phyloP scores from a whole-genome alignment of 192 early-diverging fungal species.

The Paraglomus occultum region DNA sequence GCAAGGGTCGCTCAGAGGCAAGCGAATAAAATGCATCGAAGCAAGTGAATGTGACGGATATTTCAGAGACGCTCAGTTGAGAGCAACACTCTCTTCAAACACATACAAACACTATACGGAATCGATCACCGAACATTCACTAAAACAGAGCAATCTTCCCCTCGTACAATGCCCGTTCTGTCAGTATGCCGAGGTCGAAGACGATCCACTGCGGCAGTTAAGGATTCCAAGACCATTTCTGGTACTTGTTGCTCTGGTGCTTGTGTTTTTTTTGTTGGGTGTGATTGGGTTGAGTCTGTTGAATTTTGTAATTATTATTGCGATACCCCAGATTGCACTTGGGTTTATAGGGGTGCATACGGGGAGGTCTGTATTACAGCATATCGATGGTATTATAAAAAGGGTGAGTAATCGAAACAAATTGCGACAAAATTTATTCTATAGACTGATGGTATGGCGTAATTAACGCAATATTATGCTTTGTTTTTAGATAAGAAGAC shows the following conservation, averaged over 20 bases:
- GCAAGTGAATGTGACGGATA: constrained; percentile 33
- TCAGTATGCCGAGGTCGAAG: constrained; percentile 40
- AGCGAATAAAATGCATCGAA: constrained; percentile 35
- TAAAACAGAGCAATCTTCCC: constrained; percentile 12
- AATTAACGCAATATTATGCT: constrained; percentile 17
- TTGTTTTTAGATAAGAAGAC: constrained; percentile 29
- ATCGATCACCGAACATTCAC: constrained; percentile 30
- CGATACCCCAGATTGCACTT: constrained; percentile 22
- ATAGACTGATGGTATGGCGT: no score
- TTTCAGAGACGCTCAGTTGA: constrained; percentile 20
- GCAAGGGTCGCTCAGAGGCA: constrained; percentile 40
- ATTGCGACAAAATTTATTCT: no score
- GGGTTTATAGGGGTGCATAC: constrained; percentile 14
- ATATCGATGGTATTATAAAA: constrained; percentile 23
- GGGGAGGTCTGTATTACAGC: constrained; percentile 5
- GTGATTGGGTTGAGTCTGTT: background rate
- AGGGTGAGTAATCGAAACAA: constrained; percentile 1
- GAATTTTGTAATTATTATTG: constrained; percentile 8
- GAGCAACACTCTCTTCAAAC: constrained; percentile 27
- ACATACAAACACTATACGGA: constrained; percentile 36
- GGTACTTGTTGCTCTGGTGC: constrained; percentile 24
- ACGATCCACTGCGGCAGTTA: constrained; percentile 23
- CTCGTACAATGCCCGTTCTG: constrained; percentile 38
- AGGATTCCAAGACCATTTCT: constrained; percentile 17
- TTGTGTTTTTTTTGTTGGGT: constrained; percentile 24